A percentile compares a stretch with the other conserved stretches of the same genome.
phyloP scores from a whole-genome alignment of 257 asterid species.

The Ligustrum vulgare region DNA sequence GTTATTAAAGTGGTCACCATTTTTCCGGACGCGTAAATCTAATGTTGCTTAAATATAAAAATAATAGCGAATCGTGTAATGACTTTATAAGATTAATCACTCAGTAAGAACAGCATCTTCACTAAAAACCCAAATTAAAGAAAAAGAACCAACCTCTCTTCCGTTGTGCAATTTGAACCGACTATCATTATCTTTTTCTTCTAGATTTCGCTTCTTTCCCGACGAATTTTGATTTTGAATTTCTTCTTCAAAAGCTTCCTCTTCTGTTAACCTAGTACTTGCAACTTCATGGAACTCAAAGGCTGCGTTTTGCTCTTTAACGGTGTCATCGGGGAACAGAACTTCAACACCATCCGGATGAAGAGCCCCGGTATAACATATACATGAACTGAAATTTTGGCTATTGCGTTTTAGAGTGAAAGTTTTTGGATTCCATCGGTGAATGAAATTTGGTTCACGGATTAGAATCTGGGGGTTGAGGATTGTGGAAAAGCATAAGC shows the following conservation, averaged over 20 bases:
- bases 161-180: constrained; percentile 74
- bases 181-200: constrained; percentile 34
- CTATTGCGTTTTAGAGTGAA: constrained; percentile 24
- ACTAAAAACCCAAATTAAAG: background rate
- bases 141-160: constrained; percentile 58
- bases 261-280: constrained; percentile 19
- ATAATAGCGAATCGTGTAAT: background rate
- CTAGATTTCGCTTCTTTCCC: constrained; percentile 28
- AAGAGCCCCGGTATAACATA: constrained; percentile 31
- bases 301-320: constrained; percentile 38
- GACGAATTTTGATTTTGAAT: constrained; percentile 18
- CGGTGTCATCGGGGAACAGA: constrained; percentile 60
- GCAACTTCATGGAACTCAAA: constrained; percentile 31
- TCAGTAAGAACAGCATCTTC: background rate
- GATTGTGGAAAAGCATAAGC: constrained; percentile 57
- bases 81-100: background rate
- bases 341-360: constrained; percentile 54
- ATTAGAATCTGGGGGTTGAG: constrained; percentile 48
- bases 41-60: background rate
- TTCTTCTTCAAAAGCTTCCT: constrained; percentile 38
- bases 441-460: constrained; percentile 21
- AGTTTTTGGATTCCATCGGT: constrained; percentile 42
- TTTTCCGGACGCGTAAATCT: background rate
- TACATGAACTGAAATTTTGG: constrained; percentile 1
- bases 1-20: background rate